A percentile compares a stretch with the other conserved stretches of the same genome.
phyloP scores from a whole-genome alignment of 305 asterid genomes.

The Lippia alba region DNA sequence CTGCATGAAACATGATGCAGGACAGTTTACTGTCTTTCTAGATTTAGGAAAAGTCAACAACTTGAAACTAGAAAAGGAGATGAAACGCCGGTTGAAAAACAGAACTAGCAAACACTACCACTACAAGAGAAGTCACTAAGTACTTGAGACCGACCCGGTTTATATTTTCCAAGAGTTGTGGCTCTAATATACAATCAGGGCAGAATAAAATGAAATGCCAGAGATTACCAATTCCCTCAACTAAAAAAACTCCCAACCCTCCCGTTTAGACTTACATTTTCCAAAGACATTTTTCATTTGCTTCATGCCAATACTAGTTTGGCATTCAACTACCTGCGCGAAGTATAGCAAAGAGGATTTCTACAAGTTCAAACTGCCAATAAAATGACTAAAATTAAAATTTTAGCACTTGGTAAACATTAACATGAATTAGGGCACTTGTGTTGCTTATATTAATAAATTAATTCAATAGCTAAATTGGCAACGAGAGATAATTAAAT shows the following conservation, averaged over 20 bases:
- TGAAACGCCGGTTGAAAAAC: neutral
- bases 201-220: too few relatives aligned
- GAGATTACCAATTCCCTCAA: neutral
- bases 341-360: slow-evolving; percentile 10
- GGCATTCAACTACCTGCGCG: neutral
- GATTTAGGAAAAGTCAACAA: too few relatives aligned
- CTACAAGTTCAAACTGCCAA: neutral
- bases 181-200: neutral
- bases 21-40: too few relatives aligned
- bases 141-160: slow-evolving; percentile 3
- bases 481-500: slow-evolving; percentile 14
- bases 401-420: slow-evolving; percentile 9
- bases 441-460: slow-evolving; percentile 2
- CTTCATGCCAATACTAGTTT: slow-evolving; percentile 15
- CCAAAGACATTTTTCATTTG: neutral
- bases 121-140: neutral
- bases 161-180: neutral
- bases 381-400: neutral
- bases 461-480: slow-evolving; percentile 10
- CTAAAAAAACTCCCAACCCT: neutral
- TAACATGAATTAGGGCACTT: neutral
- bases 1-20: too few relatives aligned
- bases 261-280: too few relatives aligned
- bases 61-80: too few relatives aligned
- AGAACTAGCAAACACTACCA: neutral